Base-by-base conservation (phyloP, 2,329 filamentous ascomycete genomes). In the Sclerotinia borealis region DNA sequence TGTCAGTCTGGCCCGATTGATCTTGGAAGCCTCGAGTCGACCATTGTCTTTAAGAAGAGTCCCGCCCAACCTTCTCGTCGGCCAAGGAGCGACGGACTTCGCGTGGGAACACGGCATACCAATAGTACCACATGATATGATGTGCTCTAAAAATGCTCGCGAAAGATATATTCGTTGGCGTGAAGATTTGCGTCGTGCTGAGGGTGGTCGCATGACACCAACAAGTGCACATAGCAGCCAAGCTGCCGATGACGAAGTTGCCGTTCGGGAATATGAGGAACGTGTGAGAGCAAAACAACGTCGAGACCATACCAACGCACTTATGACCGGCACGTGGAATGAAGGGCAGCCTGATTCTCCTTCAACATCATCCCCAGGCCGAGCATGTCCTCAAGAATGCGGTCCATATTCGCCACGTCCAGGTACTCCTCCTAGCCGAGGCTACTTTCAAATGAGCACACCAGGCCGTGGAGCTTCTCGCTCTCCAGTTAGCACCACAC, bases 11-110 rank as follows among this genome's bases (percentile, higher is more conserved):
- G 95, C 95, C 60, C 90, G 93, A 52, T 76, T 90, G 43, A 86
- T 99, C 31, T 85, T 96, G 27, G 89, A 96, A 63, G 83, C 85
- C 64, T 91, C 91, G 63, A 89, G 85, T 56, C 83, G 86, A 64
- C 86, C 90, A 1, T 78, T 98, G n/a, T 91, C 91, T 9, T 83
- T 98, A 58, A 86, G 90, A 61, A 87, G 95, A 63, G 92, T 99
- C 4, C 93, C 96, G 10, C 95, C 95, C 11, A 98, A 97, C 71
- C 85, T 97, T 29, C 83, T 99, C 1, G 90, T 96, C 13, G 91
- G 92, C 39, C 82, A 90, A 68, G 95, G 95, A 13, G 95, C 95
- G 19, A 88, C 85, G 49, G 84, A 89, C n/a, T 99, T 96, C 76
- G 95, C 93, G 0, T 84, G 85, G 65, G 87, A 93, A 64, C 84